Evolutionary conservation across 2,329 filamentous ascomycete genomes (phyloP), one percentile per base, ranked within the genome.

Genomic region (Annulohypoxylon truncatum): DNA sequence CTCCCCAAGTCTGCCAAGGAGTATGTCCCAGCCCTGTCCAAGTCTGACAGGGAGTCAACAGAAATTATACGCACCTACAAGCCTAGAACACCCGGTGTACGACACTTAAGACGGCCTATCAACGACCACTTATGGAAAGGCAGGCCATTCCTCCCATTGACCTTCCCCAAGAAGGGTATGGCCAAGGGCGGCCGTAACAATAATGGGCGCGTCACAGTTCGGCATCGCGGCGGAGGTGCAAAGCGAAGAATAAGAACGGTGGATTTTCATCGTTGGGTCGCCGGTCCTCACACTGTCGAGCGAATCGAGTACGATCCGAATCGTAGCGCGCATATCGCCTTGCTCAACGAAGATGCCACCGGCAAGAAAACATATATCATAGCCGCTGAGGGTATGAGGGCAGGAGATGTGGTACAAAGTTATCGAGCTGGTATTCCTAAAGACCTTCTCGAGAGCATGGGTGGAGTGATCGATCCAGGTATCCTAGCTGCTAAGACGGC

Each of bases 111-210:
- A 79, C 89, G 96, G 44, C 94, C 96, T 12, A 90, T 97, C 80
- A 98, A 98, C 80, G 94, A 97, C 75, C 96, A 99, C 79, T 83
- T 99, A 47, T 98, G 93, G 93, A 97, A 97, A 81, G 96, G 96
- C 63, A 86, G 94, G 61, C 93, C 96, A 0, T 89, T 91, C 71
- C 84, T 92, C 31, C 88, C 90, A 53, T 85, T 99, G 79, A 99
- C 96, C 9, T 92, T 93, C 75, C 89, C 94, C 35, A 97, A 97
- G 79, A 95, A 95, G 79, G 96, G 96, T 13, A 94, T 97, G 74
- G 90, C 88, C 55, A 96, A 97, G 79, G 96, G 96, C 79, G 96
- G 96, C 44, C 89, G 96, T 74, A 99, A 99, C 79, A 92, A 92
- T 76, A 91, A 87, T 57, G 96, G 96, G 22, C 85, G 88, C 70